Base-by-base conservation (phyloP, 805 yeast species). In the Candida orba region DNA sequence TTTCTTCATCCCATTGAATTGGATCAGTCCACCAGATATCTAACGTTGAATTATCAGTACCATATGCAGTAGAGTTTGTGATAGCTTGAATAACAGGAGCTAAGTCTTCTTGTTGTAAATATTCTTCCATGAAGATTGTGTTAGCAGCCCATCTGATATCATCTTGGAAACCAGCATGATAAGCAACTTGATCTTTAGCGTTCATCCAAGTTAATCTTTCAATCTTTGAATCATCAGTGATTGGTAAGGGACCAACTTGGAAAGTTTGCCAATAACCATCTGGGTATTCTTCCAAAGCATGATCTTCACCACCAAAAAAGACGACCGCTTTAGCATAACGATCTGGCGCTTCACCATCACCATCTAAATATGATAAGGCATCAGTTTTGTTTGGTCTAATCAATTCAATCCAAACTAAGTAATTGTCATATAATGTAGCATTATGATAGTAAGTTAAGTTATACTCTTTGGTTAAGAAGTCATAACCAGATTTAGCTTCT, bases 341-440 rank as follows among this genome's bases (percentile, higher is more conserved):
- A 10, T 41, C 52, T 34, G 61, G 62, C 8, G 40, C 37, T 3
- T 48, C 43, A 17, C 52, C 53, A 27, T 50, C 41, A 25, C 33
- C 31, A 41, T 57, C 61, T 43, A 58, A 43, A 44, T 49, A 56
- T 5, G 31, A 36, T 9, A 54, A 22, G 23, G 61, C 62, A 41
- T 48, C 59, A 2, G 62, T 52, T 43, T 58, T 57, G 48, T 57
- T 57, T 43, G 60, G 62, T 34, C 52, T 44, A 22, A 57, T 35
- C 2, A 46, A 38, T 45, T 55, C 59, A 24, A 55, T 42, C 59
- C 59, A 55, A 42, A 52, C 48, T 17, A 50, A 34, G 34, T 44
- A 55, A 50, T 55, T 55, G 27, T 55, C 59, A 31, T 49, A 55
- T 7, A 44, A 20, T 2, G 55, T 46, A 8, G 59, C 54, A 37